Evolutionary conservation across 2,329 filamentous ascomycete species (phyloP), one percentile per base, ranked within the genome.

Genomic region (Botrytis paeoniae): DNA sequence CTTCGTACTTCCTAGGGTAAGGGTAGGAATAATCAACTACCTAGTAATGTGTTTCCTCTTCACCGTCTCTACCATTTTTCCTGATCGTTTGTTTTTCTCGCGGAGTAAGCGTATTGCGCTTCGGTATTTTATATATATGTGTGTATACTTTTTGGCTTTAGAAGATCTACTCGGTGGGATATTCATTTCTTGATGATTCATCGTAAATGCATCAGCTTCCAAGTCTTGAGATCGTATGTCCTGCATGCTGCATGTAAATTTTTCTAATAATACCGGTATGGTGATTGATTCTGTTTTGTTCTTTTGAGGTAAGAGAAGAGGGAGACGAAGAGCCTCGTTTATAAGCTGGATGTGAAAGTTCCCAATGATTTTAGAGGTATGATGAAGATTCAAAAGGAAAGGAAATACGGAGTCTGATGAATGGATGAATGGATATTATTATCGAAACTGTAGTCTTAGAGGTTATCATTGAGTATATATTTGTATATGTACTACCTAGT

Each of bases 341-440:
- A 16, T 51, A 1, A 14, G 48, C 25, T 51, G 48, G 22, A 51
- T n/a, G 25, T n/a, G 48, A 22, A n/a, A 51, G 14, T 51, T n/a
- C 14, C 12, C 22, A 45, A 2, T 45, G 18, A 22, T 22, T 6
- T 5, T 7, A 8, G 45, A 1, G 45, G 20, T 45, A n/a, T 51
- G 48, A n/a, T 51, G 25, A 54, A 54, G n/a, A n/a, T n/a, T n/a
- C n/a, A n/a, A n/a, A n/a, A 5, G 48, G 12, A 18, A 25, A 29
- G n/a, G 6, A 5, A 29, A 29, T 9, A 57, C 14, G n/a, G 25
- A 54, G 51, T 29, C 25, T 54, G n/a, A 29, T 16, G 51, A 54
- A n/a, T 6, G 1, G 25, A 54, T n/a, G 7, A 29, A 1, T 2
- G 12, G 1, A 2, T 18, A 0, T 54, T 7, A 3, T n/a, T 29